A percentile compares a stretch with the other conserved stretches of the same genome.
These are phyloP conservation scores for Citrullus amarus DNA, from an alignment of 306 rosid genomes.

Conservation along the genomic window DNA sequence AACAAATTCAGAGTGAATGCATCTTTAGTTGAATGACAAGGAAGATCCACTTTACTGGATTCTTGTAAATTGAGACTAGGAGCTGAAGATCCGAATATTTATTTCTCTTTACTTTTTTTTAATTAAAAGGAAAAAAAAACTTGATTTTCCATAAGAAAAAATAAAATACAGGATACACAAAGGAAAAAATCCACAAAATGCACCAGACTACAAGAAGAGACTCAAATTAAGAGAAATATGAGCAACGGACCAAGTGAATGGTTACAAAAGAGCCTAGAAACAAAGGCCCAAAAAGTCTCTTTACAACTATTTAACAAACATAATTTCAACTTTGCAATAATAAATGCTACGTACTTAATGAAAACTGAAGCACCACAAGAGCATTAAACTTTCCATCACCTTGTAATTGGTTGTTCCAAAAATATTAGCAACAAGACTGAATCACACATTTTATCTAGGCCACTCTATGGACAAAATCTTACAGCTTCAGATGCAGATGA, in stretches of 20 bases:
- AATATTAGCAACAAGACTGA: not conserved
- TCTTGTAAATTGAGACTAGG: not conserved
- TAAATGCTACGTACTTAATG: not conserved
- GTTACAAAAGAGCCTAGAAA: too few species aligned
- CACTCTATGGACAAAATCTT: not conserved
- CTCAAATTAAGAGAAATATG: too few species aligned
- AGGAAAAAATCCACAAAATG: too few species aligned
- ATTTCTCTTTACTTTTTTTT: not conserved
- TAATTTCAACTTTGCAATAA: not conserved
- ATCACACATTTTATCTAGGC: not conserved
- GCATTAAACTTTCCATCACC: not conserved
- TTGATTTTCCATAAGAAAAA: too few species aligned
- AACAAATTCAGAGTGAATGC: not conserved
- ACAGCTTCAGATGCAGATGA: not conserved
- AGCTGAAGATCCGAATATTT: not conserved
- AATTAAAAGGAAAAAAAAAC: too few species aligned
- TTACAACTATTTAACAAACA: not conserved
- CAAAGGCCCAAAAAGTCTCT: not conserved
- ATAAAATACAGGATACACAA: too few species aligned
- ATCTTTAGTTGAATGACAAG: not conserved
- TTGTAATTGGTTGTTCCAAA: not conserved
- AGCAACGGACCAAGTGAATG: too few species aligned
- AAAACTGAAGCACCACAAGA: constrained; percentile 1
- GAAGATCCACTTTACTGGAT: not conserved
- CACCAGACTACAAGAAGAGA: too few species aligned